Percentiles rank a stretch among this genome's conserved stretches.
Conservation (phyloP, 73 alveolate genomes). For the Uronychia setigera region DNA sequence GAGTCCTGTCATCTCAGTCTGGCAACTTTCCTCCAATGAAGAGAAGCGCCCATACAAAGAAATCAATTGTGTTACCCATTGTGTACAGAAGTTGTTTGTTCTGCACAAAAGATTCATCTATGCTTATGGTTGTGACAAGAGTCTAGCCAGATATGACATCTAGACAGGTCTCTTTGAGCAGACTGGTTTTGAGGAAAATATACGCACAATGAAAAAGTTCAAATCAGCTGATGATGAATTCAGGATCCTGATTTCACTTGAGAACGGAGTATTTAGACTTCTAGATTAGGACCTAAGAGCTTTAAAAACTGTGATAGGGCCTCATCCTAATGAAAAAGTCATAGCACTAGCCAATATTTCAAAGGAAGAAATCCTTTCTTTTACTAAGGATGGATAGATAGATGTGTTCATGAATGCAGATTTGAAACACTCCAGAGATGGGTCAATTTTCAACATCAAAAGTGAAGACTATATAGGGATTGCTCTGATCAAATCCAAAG, state of each 20-base stretch:
- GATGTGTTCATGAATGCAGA: conserved; percentile 34
- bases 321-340: conserved; percentile 45
- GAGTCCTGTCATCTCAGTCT: neutral
- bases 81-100: conserved; percentile 12
- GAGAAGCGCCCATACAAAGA: neutral
- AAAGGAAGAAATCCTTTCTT: conserved; percentile 42
- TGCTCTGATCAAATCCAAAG: conserved; percentile 25
- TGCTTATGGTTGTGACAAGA: conserved; percentile 49
- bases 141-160: conserved; percentile 34
- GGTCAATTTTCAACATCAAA: conserved; percentile 53
- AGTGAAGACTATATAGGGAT: conserved; percentile 61
- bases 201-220: conserved; percentile 36
- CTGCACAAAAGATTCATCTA: conserved; percentile 31
- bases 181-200: conserved; percentile 5
- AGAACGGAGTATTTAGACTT: conserved; percentile 13
- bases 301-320: conserved; percentile 9
- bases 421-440: conserved; percentile 31
- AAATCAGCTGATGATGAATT: conserved; percentile 40
- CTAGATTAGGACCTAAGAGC: conserved; percentile 33
- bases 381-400: conserved; percentile 62
- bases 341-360: conserved; percentile 46
- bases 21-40: neutral
- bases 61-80: neutral
- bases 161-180: conserved; percentile 25
- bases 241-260: conserved; percentile 35